Base-by-base conservation (phyloP, 768 basidiomycete species). In the Pulveroboletus frians region DNA sequence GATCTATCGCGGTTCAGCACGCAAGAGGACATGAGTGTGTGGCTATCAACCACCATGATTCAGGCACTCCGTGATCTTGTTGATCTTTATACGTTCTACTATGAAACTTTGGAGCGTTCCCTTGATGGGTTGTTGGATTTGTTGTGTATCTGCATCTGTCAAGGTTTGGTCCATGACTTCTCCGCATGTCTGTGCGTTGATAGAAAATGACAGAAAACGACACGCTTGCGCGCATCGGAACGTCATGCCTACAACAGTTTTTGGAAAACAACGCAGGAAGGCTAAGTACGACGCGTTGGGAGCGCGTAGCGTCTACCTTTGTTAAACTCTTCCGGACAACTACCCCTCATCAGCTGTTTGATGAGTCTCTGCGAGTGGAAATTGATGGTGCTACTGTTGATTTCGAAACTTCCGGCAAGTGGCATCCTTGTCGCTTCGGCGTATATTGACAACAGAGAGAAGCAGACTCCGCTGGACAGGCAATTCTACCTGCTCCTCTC, bases 11-110 rank as follows among this genome's bases (percentile, higher is more conserved):
- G 95, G 17, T 98, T 97, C 73, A 88, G 78, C 66, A 94, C 92
- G 5, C 92, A 96, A 61, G 96, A 98, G 63, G 96, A 98, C 58
- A 95, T 98, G 92, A 96, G 92, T 59, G 93, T 99, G 23, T 99
- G 96, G 96, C 70, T 99, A 39, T 97, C 93, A 21, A 96, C 96
- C 13, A 99, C 96, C 3, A 93, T 99, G 89, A 96, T 98, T 43
- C 93, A 97, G 64, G 96, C 96, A 1, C 77, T 99, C 39, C 83
- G 96, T 39, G 89, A 97, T 68, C 76, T 98, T 53, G 89, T 99
- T 50, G 92, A 95, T 63, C 79, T 99, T 18, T 99, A 94, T 65
- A 94, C 96, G 2, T 90, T 84, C 71, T 93, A 92, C 73, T 98
- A 97, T 64, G 85, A 90, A 45, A 91, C 84, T 14, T 68, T 99